Percentiles rank a stretch among this genome's conserved stretches.
Evolutionary conservation across 2,329 filamentous ascomycete species (phyloP).

Genomic region (Helotiales sp.): DNA sequence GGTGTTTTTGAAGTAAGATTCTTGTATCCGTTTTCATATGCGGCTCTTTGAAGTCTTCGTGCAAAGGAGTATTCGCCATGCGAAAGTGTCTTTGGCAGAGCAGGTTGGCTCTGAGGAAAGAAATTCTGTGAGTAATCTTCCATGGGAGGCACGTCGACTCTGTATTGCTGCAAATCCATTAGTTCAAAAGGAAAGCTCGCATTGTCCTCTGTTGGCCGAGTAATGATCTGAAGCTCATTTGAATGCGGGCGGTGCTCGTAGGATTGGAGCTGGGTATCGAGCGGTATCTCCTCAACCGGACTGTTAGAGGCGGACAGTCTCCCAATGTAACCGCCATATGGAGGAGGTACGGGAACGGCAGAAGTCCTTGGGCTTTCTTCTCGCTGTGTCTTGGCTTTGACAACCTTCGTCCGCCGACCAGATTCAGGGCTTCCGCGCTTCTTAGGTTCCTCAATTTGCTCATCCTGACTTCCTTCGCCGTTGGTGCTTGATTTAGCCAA

Average conservation of each 20-base stretch:
- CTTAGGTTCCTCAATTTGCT: conserved; percentile 20
- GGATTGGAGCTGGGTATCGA: conserved; percentile 13
- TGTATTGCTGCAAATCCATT: conserved; percentile 31
- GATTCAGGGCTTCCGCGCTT: conserved; percentile 10
- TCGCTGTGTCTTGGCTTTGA: conserved; percentile 4
- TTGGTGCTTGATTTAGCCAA: conserved; percentile 50
- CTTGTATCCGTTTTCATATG: conserved; percentile 61
- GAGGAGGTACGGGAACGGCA: conserved; percentile 1
- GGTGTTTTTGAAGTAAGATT: conserved; percentile 54
- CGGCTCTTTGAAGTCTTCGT: conserved; percentile 66
- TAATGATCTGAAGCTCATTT: conserved; percentile 48
- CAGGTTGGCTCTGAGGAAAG: conserved; percentile 37
- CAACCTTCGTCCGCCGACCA: conserved; percentile 6
- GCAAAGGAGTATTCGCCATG: conserved; percentile 68
- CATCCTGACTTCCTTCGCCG: conserved; percentile 37
- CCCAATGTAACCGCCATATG: conserved; percentile 28
- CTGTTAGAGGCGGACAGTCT: conserved; percentile 21
- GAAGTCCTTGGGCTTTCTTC: background rate
- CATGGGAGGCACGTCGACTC: conserved; percentile 31
- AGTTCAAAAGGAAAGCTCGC: conserved; percentile 52
- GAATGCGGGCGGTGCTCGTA: conserved; percentile 14
- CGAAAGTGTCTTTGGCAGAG: conserved; percentile 55
- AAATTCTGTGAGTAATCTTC: conserved; percentile 29
- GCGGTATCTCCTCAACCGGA: conserved; percentile 19
- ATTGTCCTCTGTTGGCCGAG: conserved; percentile 51